Percentiles rank a stretch among this genome's conserved stretches.
phyloP scores from a whole-genome alignment of 306 rosid genomes.

The Cicer judaicum region DNA sequence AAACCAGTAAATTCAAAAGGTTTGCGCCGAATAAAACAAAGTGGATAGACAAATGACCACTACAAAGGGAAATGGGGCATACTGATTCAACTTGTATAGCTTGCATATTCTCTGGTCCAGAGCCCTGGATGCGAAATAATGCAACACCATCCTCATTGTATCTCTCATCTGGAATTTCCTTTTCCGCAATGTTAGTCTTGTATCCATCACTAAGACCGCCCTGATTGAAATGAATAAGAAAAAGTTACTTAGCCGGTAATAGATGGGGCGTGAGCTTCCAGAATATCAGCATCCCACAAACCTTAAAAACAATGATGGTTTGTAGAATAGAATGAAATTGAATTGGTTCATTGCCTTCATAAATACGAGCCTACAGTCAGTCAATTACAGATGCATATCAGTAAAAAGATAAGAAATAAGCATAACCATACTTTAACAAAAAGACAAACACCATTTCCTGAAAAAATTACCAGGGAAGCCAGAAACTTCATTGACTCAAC shows the following conservation, averaged over 20 bases:
- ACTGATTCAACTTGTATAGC: slow-evolving; percentile 96
- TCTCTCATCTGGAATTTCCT: slow-evolving; percentile 79
- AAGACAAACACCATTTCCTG: slow-evolving; percentile 31
- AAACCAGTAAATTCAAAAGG: slow-evolving; percentile 36
- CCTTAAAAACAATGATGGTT: slow-evolving; percentile 81
- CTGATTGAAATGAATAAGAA: slow-evolving; percentile 50
- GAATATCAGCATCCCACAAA: slow-evolving; percentile 50
- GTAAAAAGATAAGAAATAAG: slow-evolving; percentile 39
- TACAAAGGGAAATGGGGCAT: slow-evolving; percentile 41
- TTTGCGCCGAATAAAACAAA: slow-evolving; percentile 30
- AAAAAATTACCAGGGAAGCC: slow-evolving; percentile 71
- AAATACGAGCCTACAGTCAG: slow-evolving; percentile 76
- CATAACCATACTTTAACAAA: slow-evolving; percentile 25
- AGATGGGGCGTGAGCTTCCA: slow-evolving; percentile 20
- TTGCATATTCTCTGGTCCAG: slow-evolving; percentile 98
- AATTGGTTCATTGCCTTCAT: slow-evolving; percentile 87
- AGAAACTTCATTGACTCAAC: slow-evolving; percentile 86
- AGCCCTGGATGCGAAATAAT: slow-evolving; percentile 91
- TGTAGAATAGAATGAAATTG: slow-evolving; percentile 88
- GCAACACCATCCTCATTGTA: slow-evolving; percentile 82
- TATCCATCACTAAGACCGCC: slow-evolving; percentile 94
- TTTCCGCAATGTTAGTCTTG: slow-evolving; percentile 69
- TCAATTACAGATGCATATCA: slow-evolving; percentile 45
- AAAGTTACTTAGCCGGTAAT: slow-evolving; percentile 40
- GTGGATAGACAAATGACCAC: slow-evolving; percentile 14